Conservation (phyloP, 169 alveolate genomes). For the Plasmodium coatneyi region DNA sequence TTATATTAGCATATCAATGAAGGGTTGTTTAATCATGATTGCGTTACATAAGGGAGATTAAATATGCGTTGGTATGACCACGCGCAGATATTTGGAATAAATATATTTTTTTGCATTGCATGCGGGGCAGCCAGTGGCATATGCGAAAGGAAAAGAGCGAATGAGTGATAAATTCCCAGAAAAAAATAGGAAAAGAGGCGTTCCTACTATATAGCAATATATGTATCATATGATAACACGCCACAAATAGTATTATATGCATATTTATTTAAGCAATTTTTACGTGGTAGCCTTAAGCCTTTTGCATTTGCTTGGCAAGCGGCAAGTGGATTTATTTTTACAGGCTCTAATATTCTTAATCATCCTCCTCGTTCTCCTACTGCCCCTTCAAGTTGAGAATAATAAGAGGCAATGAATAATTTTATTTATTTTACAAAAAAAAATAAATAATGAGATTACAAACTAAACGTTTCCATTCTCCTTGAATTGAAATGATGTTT, state of each 20-base stretch:
- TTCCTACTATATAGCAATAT: not conserved
- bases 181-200: not conserved
- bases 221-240: not conserved
- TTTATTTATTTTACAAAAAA: not conserved
- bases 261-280: not conserved
- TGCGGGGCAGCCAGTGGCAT: not conserved
- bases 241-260: not conserved
- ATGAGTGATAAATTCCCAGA: not conserved
- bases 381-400: not conserved
- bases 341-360: not conserved
- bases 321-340: not conserved
- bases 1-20: not conserved
- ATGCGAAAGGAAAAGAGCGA: not conserved
- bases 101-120: not conserved
- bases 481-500: not conserved
- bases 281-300: not conserved
- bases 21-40: not conserved
- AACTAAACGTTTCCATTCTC: not conserved
- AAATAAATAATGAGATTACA: not conserved
- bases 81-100: not conserved
- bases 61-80: not conserved
- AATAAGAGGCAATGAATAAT: not conserved
- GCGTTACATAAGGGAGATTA: not conserved
- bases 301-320: not conserved
- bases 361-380: not conserved